Conservation (phyloP, 306 rosid genomes). For the Rosa lucieae region DNA sequence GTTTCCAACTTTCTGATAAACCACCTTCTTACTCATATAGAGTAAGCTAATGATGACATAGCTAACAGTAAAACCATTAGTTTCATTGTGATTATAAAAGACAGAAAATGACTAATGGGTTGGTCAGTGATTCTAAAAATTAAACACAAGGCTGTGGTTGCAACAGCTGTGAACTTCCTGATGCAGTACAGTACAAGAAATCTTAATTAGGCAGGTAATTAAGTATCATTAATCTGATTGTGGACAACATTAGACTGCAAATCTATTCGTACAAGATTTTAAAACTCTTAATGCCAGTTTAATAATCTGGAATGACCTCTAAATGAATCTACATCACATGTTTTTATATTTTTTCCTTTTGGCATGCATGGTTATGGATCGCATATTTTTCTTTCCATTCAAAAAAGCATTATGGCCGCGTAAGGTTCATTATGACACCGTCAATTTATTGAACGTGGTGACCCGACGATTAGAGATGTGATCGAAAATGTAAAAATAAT, state of each 20-base stretch:
- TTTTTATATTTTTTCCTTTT: not conserved
- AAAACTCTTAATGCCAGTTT: not conserved
- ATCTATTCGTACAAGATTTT: not conserved
- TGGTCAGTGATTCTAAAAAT: not conserved
- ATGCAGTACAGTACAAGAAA: not conserved
- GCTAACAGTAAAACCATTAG: not conserved
- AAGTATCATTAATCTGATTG: not conserved
- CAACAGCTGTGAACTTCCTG: not conserved
- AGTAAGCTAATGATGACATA: not conserved
- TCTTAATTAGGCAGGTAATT: slow-evolving; percentile 1
- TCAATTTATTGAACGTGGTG: not conserved
- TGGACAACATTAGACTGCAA: not conserved
- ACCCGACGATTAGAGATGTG: not conserved
- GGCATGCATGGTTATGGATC: not conserved
- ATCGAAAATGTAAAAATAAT: too few relatives aligned
- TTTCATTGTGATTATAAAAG: not conserved
- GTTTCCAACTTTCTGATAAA: not conserved
- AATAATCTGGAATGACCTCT: not conserved
- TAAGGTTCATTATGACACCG: not conserved
- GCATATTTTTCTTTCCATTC: not conserved
- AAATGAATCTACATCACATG: slow-evolving; percentile 10
- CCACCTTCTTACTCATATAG: not conserved
- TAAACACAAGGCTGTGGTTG: slow-evolving; percentile 22
- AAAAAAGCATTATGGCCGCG: not conserved
- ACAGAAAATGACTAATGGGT: not conserved